Conservation (phyloP, 306 rosid species). For the Luffa acutangula region DNA sequence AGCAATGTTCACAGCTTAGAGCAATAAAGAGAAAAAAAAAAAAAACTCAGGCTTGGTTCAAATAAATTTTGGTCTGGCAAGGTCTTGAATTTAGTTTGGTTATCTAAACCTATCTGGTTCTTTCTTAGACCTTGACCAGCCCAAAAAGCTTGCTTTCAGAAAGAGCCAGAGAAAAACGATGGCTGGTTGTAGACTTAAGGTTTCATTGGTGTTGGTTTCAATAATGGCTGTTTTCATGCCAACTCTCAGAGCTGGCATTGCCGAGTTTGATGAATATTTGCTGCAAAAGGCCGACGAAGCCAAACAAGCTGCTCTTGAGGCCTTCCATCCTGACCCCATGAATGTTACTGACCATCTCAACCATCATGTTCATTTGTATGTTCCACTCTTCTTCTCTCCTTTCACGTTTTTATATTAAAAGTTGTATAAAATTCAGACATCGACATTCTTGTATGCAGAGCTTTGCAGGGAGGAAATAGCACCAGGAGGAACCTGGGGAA, state of each 20-base stretch:
- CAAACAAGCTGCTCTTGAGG: conserved; percentile 22
- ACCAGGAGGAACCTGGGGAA: conserved; percentile 39
- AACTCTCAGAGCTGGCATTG: conserved; percentile 39
- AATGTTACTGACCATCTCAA: conserved; percentile 30
- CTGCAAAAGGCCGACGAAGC: conserved; percentile 22
- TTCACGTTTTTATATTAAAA: too few species aligned
- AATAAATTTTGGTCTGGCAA: conserved; percentile 5
- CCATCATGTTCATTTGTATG: conserved; percentile 25
- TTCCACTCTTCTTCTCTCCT: too few species aligned
- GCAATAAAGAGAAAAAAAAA: not conserved
- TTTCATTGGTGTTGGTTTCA: conserved; percentile 22
- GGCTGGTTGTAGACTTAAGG: not conserved
- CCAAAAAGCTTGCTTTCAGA: not conserved
- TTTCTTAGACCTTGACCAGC: conserved; percentile 6
- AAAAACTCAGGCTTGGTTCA: not conserved
- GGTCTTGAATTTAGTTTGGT: not conserved
- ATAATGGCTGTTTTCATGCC: conserved; percentile 35
- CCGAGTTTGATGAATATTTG: conserved; percentile 27
- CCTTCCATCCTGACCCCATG: conserved; percentile 44
- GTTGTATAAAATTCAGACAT: too few species aligned
- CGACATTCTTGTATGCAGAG: conserved; percentile 12
- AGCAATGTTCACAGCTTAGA: not conserved
- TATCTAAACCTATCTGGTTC: not conserved
- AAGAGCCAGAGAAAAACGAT: not conserved
- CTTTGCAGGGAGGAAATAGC: conserved; percentile 16